Percentiles rank a stretch among this genome's conserved stretches.
phyloP scores from a whole-genome alignment of 805 yeast species.

The Candida anglica region DNA sequence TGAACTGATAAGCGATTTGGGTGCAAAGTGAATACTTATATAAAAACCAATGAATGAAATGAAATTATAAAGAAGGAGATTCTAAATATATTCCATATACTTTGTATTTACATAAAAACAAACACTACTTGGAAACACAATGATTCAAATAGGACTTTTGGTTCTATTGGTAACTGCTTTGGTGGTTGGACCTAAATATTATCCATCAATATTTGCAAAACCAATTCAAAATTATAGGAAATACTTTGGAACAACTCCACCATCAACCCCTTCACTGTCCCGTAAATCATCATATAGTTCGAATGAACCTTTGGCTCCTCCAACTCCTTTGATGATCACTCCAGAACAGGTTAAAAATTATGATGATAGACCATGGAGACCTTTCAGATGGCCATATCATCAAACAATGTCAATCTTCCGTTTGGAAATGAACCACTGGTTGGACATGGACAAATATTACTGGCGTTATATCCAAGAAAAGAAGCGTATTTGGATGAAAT shows the following conservation, averaged over 20 bases:
- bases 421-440: constrained; percentile 71
- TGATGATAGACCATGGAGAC: constrained; percentile 79
- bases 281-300: not conserved
- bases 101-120: too few relatives aligned
- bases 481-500: constrained; percentile 50
- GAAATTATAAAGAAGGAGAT: too few relatives aligned
- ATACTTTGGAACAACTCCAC: too few relatives aligned
- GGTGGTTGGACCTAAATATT: too few relatives aligned
- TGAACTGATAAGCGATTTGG: constrained; percentile 3
- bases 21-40: not conserved
- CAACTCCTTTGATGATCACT: constrained; percentile 58
- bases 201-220: too few relatives aligned
- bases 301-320: constrained; percentile 31
- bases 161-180: too few relatives aligned
- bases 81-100: too few relatives aligned
- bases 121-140: too few relatives aligned
- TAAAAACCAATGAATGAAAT: too few relatives aligned
- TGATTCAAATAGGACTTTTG: too few relatives aligned
- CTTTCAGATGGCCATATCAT: constrained; percentile 77
- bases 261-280: not conserved
- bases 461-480: constrained; percentile 64
- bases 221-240: too few relatives aligned
- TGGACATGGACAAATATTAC: constrained; percentile 76
- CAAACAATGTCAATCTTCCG: constrained; percentile 75
- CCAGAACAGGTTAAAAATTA: constrained; percentile 63